Percentiles rank a stretch among this genome's conserved stretches.
phyloP scores from a whole-genome alignment of 2,329 filamentous ascomycete genomes.

The Plenodomus biglobosus region DNA sequence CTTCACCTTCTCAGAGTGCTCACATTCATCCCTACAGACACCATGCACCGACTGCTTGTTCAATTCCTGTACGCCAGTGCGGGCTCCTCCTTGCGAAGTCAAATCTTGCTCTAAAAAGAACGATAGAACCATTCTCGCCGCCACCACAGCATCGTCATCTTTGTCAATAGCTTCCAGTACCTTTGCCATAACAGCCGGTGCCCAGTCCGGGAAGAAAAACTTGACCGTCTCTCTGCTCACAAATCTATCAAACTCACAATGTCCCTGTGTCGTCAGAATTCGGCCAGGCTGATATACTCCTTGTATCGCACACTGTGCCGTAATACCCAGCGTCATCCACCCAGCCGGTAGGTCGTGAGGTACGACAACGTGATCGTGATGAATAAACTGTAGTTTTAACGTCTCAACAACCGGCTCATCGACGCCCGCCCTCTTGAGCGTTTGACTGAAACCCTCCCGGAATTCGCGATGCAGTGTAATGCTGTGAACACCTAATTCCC shows the following conservation, averaged over 20 bases:
- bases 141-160: slow-evolving; percentile 34
- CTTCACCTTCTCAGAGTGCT: too few relatives aligned
- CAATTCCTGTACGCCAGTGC: too few relatives aligned
- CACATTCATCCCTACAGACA: too few relatives aligned
- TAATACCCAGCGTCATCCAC: slow-evolving; percentile 28
- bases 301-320: slow-evolving; percentile 43
- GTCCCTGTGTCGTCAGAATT: slow-evolving; percentile 48
- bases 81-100: too few relatives aligned
- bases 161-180: slow-evolving; percentile 22
- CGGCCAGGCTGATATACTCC: slow-evolving; percentile 45
- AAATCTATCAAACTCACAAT: slow-evolving; percentile 50
- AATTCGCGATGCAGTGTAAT: slow-evolving; percentile 22
- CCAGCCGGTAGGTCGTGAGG: slow-evolving; percentile 19
- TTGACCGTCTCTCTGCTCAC: slow-evolving; percentile 45
- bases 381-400: slow-evolving; percentile 45
- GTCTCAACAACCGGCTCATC: slow-evolving; percentile 5
- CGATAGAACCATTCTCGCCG: slow-evolving; percentile 36
- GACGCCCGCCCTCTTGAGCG: slow-evolving; percentile 1
- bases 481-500: slow-evolving; percentile 30
- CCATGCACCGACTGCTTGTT: too few relatives aligned
- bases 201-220: slow-evolving; percentile 38
- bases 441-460: not conserved
- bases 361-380: slow-evolving; percentile 37
- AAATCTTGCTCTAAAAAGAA: slow-evolving; percentile 32
- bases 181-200: slow-evolving; percentile 17